Evolutionary conservation across 768 basidiomycete species (phyloP), one percentile per base, ranked within the genome.

Genomic region (Suillus subalutaceus): DNA sequence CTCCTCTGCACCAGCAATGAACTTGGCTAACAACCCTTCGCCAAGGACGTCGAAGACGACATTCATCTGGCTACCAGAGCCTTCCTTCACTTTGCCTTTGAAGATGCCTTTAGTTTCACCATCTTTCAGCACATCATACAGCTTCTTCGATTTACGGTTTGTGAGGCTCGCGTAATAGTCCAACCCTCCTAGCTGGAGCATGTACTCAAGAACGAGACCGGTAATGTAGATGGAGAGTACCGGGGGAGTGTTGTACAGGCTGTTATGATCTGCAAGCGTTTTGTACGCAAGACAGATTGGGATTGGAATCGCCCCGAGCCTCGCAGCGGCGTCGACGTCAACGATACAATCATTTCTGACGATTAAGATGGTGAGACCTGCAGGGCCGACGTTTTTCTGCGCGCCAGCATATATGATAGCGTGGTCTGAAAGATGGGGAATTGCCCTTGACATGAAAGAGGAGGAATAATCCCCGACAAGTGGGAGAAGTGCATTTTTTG

Each of bases 371-470:
- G 94, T 95, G 30, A 97, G 81, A 1, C 97, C 97, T 0, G 97
- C 90, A 3, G 97, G 97, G 9, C 97, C 96, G 61, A 99, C 81
- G 77, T 99, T 99, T 84, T 99, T 99, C 80, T 99, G 97, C 30
- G 92, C 97, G 57, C 97, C 97, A 8, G 96, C 97, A 75, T 90
- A 99, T 72, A 99, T 91, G 73, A 99, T 84, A 5, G 95, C 96
- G 77, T 98, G 96, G 77, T 93, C 92, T 37, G 88, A 89, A 66
- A 98, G 84, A 68, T 85, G 86, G 13, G 91, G 91, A 75, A 99
- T 98, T 52, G 93, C 93, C 26, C 96, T 87, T 62, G 92, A 94
- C 89, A 99, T 92, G 86, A 99, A 98, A 46, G 95, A 96, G 43
- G 94, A 96, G 8, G 94, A 96, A 79, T 97, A 92, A 81, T 99